Evolutionary conservation across 257 asterid species (phyloP), one percentile per base, ranked within the genome.

Genomic region (Leonotis leonurus): DNA sequence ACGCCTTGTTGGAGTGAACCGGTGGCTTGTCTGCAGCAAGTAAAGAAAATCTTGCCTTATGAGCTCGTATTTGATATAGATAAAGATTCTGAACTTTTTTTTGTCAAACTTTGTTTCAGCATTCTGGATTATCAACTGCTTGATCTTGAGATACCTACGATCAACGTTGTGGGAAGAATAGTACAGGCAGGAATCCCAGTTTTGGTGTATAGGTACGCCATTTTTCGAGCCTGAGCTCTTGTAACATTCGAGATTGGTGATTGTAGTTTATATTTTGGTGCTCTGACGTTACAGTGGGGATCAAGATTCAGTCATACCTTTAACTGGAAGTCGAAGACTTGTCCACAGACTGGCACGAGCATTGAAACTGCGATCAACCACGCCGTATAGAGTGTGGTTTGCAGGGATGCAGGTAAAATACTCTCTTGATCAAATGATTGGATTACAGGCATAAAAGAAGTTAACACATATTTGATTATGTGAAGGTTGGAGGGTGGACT

Each of bases 1-100:
- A 2, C 84, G 86, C 20, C 86, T 87, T 1, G 85, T 87, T 8
- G 93, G 93, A 16, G 77, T 84, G 22, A 68, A 69, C 39, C 73
- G 72, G 46, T 87, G 95, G 95, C 77, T 80, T 39, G 95, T 80
- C 43, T 87, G 95, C 81, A 87, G 95, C 95, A 76, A 73, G 90
- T 84, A 80, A 73, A 37, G 4, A 51, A n/a, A n/a, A 49, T 5
- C 8, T 49, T 11, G 21, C 46, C 6, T 40, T 40, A 40, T 13
- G 3, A 4, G 3, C 18, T 35, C 21, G 36, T 20, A 33, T 43
- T 43, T 43, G 24, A 43, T 41, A 43, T 43, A 43, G 49, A 5
- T 43, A 17, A 16, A 16, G 49, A 14, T 54, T 33, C 21, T 39
- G 3, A 40, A 43, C 5, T 14, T 21, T 14, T n/a, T 66, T 57